A percentile compares a stretch with the other conserved stretches of the same genome.
Conservation (phyloP, 768 basidiomycete genomes). For the Lactarius hengduanensis region DNA sequence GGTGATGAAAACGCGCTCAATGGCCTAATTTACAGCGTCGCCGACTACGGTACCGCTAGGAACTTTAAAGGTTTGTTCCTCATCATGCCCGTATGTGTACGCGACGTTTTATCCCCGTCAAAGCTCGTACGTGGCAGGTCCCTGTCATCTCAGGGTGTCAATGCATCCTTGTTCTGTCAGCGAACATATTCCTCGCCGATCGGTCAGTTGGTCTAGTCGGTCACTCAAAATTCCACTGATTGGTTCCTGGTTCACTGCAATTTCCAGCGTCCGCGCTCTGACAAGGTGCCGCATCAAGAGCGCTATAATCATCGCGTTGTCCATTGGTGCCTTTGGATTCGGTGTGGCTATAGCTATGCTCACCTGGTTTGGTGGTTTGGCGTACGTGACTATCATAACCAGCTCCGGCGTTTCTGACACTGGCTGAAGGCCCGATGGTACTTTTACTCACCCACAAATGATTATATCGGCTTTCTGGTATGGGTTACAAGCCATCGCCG, state of each 20-base stretch:
- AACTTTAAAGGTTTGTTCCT: background rate
- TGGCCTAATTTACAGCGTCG: background rate
- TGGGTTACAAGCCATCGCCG: background rate
- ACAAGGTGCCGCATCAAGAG: constrained; percentile 1
- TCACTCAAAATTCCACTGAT: background rate
- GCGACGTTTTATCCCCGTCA: background rate
- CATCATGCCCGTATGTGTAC: background rate
- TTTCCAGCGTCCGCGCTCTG: background rate
- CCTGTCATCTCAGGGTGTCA: background rate
- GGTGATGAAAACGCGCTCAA: background rate
- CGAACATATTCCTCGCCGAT: constrained; percentile 8
- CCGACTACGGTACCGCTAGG: background rate
- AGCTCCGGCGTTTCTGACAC: background rate
- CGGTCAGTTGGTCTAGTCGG: background rate
- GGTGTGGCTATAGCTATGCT: background rate
- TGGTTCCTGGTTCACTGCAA: background rate
- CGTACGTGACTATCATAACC: background rate
- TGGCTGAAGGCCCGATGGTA: background rate
- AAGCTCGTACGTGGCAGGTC: background rate
- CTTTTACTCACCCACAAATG: background rate
- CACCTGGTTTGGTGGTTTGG: background rate
- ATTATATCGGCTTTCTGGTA: background rate
- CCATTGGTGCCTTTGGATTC: background rate
- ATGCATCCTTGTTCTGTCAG: constrained; percentile 1
- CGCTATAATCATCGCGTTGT: background rate